Evolutionary conservation across 805 yeast genomes (phyloP).

Genomic region (Saccharomycopsis sp.): DNA sequence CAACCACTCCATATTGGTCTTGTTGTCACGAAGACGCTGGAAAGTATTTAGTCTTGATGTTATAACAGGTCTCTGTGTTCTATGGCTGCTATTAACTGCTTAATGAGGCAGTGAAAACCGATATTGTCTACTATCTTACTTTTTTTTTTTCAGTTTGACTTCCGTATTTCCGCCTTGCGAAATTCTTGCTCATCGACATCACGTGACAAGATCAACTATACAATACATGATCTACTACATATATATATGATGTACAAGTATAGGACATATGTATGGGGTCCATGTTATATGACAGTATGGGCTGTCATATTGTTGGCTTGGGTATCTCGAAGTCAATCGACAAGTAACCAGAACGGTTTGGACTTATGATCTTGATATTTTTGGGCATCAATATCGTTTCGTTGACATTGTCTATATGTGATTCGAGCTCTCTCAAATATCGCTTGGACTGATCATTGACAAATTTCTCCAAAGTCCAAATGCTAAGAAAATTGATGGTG

Average conservation of each 20-base stretch:
- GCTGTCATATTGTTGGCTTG: slow-evolving; percentile 27
- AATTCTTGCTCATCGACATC: background rate
- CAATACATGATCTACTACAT: background rate
- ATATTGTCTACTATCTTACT: background rate
- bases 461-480: slow-evolving; percentile 34
- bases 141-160: background rate
- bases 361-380: slow-evolving; percentile 40
- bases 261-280: background rate
- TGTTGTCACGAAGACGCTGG: too few relatives aligned
- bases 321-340: slow-evolving; percentile 49
- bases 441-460: slow-evolving; percentile 23
- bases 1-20: background rate
- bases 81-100: too few relatives aligned
- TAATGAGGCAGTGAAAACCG: background rate
- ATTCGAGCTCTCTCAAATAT: slow-evolving; percentile 36
- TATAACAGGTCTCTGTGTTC: too few relatives aligned
- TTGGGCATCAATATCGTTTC: slow-evolving; percentile 21
- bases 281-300: too few relatives aligned
- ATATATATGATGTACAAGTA: background rate
- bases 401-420: slow-evolving; percentile 33
- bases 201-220: background rate
- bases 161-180: background rate
- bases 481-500: slow-evolving; percentile 32
- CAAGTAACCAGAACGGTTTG: slow-evolving; percentile 46
- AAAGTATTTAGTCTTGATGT: too few relatives aligned